Base-by-base conservation (phyloP, 148 eudicot genomes). In the Rheum nobile region DNA sequence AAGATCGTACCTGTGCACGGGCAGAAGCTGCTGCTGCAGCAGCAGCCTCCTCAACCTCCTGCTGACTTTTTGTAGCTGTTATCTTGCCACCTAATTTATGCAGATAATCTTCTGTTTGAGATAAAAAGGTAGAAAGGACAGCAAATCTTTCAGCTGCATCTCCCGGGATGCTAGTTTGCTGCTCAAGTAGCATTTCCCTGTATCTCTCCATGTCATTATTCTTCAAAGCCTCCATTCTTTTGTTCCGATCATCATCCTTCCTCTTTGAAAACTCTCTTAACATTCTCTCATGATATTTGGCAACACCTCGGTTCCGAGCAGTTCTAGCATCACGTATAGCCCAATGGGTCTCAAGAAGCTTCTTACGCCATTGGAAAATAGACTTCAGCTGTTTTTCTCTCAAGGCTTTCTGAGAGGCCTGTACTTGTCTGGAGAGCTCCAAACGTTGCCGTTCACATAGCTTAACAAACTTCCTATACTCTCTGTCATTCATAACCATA, bases 1-100 rank as follows among this genome's bases (percentile, higher is more conserved):
- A 22, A 71, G 57, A 77, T 73, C 80, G 65, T 90, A 71, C 99
- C 90, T 95, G 97, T 71, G 90, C 83, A 67, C 91, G 90, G 63
- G 98, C 98, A 79, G 92, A 90, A 6, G 81, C 85, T 37, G 97
- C 97, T 39, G 98, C 97, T 42, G 85, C 84, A 47, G 91, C 86
- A 32, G 96, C 97, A 29, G 97, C 99, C 85, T 95, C 99, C 80
- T 88, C 97, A 75, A 95, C 97, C 82, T 95, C 99, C 85, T 95
- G 99, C 82, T 91, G 99, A 77, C 84, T 87, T 84, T 95, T 95
- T 19, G 99, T 74, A 59, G 99, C 97, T 14, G 99, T 92, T 57
- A 95, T 95, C 81, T 95, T 95, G 78, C 97, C 75, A 76, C 99
- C 99, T 78, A 95, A 84, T 80, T 91, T 95, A 73, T 88, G 89